These are phyloP conservation scores for Pholiota molesta DNA, from an alignment of 768 basidiomycete species.

Conservation along the genomic window DNA sequence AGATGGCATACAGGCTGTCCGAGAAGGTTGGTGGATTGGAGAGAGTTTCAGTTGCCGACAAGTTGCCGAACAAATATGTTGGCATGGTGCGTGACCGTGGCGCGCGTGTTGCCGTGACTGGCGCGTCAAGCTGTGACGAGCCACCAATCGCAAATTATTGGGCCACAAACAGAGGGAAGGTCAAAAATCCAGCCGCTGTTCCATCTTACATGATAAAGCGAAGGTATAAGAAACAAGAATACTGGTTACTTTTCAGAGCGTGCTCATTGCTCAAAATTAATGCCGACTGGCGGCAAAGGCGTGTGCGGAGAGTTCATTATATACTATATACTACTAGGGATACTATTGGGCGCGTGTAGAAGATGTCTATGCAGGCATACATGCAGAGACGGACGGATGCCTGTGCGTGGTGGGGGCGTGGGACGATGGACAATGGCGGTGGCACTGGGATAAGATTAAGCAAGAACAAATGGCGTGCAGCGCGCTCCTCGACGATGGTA, in stretches of 20 bases:
- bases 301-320: slow-evolving; percentile 14
- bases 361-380: background rate
- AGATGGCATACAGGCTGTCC: background rate
- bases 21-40: background rate
- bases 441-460: background rate
- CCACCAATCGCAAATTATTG: background rate
- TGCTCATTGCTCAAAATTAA: slow-evolving; percentile 1
- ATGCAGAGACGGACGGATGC: slow-evolving; percentile 13
- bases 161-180: background rate
- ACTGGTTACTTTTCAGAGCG: background rate
- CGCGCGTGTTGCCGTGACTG: slow-evolving; percentile 14
- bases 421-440: background rate
- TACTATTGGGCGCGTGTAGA: background rate
- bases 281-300: background rate
- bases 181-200: too few species aligned
- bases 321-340: slow-evolving; percentile 21
- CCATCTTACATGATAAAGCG: too few species aligned
- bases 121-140: slow-evolving; percentile 11
- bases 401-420: slow-evolving; percentile 3
- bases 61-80: too few species aligned
- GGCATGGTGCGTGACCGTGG: slow-evolving; percentile 13
- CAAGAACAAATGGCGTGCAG: background rate
- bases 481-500: background rate
- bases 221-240: too few species aligned
- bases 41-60: slow-evolving; percentile 2